Conservation (phyloP, 257 asterid species). For the Solanum bulbocastanum region DNA sequence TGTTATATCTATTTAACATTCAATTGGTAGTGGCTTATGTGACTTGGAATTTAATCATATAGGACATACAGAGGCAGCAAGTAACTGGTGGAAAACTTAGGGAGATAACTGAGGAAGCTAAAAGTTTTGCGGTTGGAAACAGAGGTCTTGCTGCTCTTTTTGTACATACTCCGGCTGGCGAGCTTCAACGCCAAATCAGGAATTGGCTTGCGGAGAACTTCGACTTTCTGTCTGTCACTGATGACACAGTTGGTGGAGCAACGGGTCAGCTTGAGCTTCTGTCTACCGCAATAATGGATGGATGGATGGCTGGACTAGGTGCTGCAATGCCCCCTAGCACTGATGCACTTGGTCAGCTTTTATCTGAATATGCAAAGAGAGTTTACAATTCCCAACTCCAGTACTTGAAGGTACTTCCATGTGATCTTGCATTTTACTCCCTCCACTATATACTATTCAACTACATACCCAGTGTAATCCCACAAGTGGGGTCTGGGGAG, state of each 20-base stretch:
- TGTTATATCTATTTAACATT: background rate
- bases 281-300: conserved; percentile 99
- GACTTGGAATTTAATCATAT: conserved; percentile 17
- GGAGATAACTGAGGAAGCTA: conserved; percentile 97
- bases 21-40: conserved; percentile 4
- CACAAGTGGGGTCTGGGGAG: background rate
- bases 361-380: conserved; percentile 85
- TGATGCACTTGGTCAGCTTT: conserved; percentile 97
- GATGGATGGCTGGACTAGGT: conserved; percentile 99
- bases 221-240: conserved; percentile 80
- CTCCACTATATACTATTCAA: background rate
- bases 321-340: conserved; percentile 85
- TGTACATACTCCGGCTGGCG: conserved; percentile 99
- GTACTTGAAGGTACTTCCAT: conserved; percentile 64
- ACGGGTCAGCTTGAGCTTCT: conserved; percentile 97
- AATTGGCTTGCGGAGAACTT: conserved; percentile 97
- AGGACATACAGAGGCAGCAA: conserved; percentile 94
- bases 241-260: conserved; percentile 74
- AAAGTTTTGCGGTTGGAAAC: conserved; percentile 72
- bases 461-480: background rate
- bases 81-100: conserved; percentile 96
- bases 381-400: conserved; percentile 88
- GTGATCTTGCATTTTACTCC: background rate
- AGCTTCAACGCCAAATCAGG: conserved; percentile 95
- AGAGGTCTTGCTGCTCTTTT: conserved; percentile 88